Evolutionary conservation across 2,329 filamentous ascomycete genomes (phyloP), one percentile per base, ranked within the genome.

Genomic region (Fusarium sp.): DNA sequence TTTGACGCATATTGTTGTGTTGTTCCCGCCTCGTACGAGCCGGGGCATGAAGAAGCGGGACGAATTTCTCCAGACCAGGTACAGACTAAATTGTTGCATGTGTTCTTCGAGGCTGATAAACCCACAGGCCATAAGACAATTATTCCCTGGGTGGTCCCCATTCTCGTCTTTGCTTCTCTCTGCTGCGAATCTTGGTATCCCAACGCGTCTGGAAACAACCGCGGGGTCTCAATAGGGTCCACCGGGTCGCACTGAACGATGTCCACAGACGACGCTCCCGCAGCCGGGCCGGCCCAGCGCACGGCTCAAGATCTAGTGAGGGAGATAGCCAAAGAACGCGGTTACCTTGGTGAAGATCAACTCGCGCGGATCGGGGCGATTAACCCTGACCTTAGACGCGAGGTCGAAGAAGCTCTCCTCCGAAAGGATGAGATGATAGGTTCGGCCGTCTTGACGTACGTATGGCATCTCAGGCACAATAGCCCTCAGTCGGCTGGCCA

Each of bases 381-480:
- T 1, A 63, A 69, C 4, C 67, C 67, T 4, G 57, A 67, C 9
- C 62, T 71, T 13, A 57, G 69, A 4, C 64, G 64, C 9, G 57
- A 69, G 6, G 65, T 73, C 1, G 71, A 72, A 44, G 67, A 72
- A 31, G 71, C 71, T 10, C 67, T 73, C 1, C 71, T 72, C 3
- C 52, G 55, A 0, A 73, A 73, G 21, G 71, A 73, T 57, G 61
- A 71, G 44, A 64, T 73, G 65, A 72, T 73, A 44, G 69, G 67
- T 2, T 71, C 71, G 4, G 66, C 69, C 5, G 71, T 73, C 36
- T 53, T 72, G 52, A 71, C 71, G 71, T 73, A 56, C 33, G 66
- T 57, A 43, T 10, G 3, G 21, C 22, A 24, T 28, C 24, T 21
- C 11, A 40, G 24, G 7, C 14, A 17, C 9, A 0, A 4, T 13